A percentile compares a stretch with the other conserved stretches of the same genome.
These are phyloP conservation scores for Verticillium dahliae DNA, from an alignment of 2,329 filamentous ascomycete species.

Conservation along the genomic window DNA sequence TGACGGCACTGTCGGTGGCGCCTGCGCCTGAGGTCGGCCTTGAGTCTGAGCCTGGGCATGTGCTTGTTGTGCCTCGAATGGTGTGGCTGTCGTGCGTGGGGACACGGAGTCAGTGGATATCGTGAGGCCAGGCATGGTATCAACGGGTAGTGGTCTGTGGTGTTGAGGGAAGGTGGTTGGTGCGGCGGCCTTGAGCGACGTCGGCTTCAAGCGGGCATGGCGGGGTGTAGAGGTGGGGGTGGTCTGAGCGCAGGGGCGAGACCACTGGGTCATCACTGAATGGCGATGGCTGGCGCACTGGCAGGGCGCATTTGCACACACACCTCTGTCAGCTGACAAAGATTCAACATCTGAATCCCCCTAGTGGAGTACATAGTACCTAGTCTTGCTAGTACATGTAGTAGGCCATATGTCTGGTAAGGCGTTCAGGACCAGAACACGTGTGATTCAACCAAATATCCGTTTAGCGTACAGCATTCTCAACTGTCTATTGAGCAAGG, in stretches of 20 bases:
- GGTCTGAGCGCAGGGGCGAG: neutral
- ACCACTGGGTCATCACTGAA: neutral
- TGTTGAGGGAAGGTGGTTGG: neutral
- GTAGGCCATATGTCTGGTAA: no score
- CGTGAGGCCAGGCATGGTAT: conserved; percentile 23
- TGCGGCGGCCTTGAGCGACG: neutral
- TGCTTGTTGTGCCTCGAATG: conserved; percentile 2
- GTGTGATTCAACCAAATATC: no score
- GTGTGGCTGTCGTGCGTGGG: conserved; percentile 14
- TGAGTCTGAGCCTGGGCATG: neutral
- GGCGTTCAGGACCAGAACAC: no score
- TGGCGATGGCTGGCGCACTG: neutral
- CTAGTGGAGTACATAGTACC: no score
- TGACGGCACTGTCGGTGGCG: neutral
- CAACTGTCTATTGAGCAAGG: no score
- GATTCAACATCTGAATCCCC: neutral
- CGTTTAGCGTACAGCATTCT: no score
- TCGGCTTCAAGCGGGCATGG: neutral
- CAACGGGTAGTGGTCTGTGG: neutral
- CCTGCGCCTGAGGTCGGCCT: neutral
- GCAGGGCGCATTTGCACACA: neutral
- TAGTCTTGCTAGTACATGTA: no score
- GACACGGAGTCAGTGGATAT: conserved; percentile 15
- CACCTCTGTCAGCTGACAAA: neutral
- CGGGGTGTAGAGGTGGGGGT: neutral